Conservation (phyloP, 768 basidiomycete species). For the Termitomyces sp. region DNA sequence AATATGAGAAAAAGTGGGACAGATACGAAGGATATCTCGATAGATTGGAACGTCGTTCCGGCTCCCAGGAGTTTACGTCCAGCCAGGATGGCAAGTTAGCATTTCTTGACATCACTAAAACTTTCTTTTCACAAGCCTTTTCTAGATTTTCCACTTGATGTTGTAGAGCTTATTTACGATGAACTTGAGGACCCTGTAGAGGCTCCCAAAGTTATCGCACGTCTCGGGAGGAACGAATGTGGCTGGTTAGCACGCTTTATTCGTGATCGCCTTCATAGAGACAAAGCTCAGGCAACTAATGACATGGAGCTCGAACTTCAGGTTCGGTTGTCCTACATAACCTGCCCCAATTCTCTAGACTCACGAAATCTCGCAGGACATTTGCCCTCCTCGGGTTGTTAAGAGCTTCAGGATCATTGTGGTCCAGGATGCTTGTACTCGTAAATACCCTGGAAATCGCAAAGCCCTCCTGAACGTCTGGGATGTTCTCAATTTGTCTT, state of each 20-base stretch:
- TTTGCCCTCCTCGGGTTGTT: constrained; percentile 71
- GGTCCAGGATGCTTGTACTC: constrained; percentile 56
- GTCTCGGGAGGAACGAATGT: constrained; percentile 40
- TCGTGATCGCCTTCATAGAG: constrained; percentile 38
- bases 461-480: constrained; percentile 78
- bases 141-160: constrained; percentile 37
- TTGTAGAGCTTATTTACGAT: constrained; percentile 54
- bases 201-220: constrained; percentile 35
- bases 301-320: constrained; percentile 72
- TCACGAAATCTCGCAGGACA: constrained; percentile 26
- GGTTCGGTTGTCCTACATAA: constrained; percentile 32
- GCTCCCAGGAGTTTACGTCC: constrained; percentile 34
- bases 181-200: constrained; percentile 54
- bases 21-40: constrained; percentile 56
- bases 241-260: constrained; percentile 59
- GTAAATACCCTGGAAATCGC: constrained; percentile 45
- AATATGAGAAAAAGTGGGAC: constrained; percentile 49
- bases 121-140: constrained; percentile 2
- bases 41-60: constrained; percentile 56
- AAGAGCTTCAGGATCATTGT: constrained; percentile 71
- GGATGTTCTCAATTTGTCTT: constrained; percentile 56
- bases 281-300: constrained; percentile 42
- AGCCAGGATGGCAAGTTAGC: constrained; percentile 32
- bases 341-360: neutral
- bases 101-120: neutral